Base-by-base conservation (phyloP, 306 rosid genomes). In the Abrus precatorius region DNA sequence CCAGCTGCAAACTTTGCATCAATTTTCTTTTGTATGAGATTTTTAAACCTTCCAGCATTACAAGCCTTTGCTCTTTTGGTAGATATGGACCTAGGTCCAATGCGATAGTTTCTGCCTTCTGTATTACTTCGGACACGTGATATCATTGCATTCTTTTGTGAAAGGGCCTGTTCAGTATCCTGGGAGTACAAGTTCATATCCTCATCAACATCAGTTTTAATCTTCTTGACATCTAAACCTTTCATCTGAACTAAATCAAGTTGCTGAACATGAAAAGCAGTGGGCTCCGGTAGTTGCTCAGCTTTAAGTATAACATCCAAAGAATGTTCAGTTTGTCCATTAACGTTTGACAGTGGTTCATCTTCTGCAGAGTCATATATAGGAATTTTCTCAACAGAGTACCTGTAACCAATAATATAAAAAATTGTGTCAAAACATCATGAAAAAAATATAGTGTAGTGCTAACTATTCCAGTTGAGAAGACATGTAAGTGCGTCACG, bases 311-410 rank as follows among this genome's bases (percentile, higher is more conserved):
- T 14, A 20, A 72, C 83, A 78, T 77, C 85, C 92, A 87, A 60
- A 74, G 86, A 73, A 38, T 79, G 78, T 8, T 86, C 89, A 12
- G 56, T 80, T 67, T 72, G 80, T 68, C 84, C 87, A 72, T 79
- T 83, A 64, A 84, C 78, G 82, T 83, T 87, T 9, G 86, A 76
- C 68, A 61, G 71, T 13, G 87, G 92, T 68, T 94, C 98, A 88
- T 94, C 98, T 90, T 92, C 98, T 3, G 93, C 97, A 41, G 98
- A 94, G 87, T 94, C 98, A 78, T 94, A 94, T 7, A 94, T 85
- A 2, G 98, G 99, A 80, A 95, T 93, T 86, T 93, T 95, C 87
- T 95, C 99, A 64, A 95, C 95, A 20, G 95, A 91, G 81, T 95
- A 95, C 91, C 99, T 91, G 83, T 63, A 80, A 72, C 60, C 85